phyloP scores from a whole-genome alignment of 345 rosid genomes.

The Aquilaria yunnanensis region DNA sequence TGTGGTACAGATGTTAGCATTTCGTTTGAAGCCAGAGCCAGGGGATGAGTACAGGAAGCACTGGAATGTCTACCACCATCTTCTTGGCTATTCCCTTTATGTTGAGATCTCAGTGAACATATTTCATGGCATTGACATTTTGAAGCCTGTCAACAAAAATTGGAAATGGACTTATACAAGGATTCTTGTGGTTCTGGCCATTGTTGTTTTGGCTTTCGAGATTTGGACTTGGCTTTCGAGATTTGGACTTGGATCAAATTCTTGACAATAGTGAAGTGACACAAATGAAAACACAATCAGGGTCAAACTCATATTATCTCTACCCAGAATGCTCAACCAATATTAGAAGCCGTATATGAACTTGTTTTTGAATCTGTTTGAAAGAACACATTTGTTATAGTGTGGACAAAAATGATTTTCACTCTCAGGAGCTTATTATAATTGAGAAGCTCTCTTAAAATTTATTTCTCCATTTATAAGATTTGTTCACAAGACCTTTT shows the following conservation, averaged over 20 bases:
- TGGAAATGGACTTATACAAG: slow-evolving; percentile 42
- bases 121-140: slow-evolving; percentile 33
- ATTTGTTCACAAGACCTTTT: no score
- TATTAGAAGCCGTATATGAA: no score
- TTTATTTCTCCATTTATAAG: no score
- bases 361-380: no score
- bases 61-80: slow-evolving; percentile 59
- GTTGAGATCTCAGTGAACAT: slow-evolving; percentile 35
- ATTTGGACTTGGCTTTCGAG: slow-evolving; percentile 38
- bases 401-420: no score
- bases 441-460: no score
- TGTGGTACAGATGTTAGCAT: slow-evolving; percentile 31
- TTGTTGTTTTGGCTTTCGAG: slow-evolving; percentile 21
- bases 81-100: slow-evolving; percentile 37
- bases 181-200: slow-evolving; percentile 22
- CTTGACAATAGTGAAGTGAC: not conserved
- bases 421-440: no score
- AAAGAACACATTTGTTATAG: no score
- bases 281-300: no score
- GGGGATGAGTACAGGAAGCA: slow-evolving; percentile 33
- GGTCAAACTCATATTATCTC: no score
- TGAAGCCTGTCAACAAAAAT: slow-evolving; percentile 19
- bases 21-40: slow-evolving; percentile 22
- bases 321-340: no score
- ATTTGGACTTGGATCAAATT: slow-evolving; percentile 32